These are phyloP conservation scores for Hypsizygus marmoreus DNA, from an alignment of 768 basidiomycete genomes.

Conservation along the genomic window DNA sequence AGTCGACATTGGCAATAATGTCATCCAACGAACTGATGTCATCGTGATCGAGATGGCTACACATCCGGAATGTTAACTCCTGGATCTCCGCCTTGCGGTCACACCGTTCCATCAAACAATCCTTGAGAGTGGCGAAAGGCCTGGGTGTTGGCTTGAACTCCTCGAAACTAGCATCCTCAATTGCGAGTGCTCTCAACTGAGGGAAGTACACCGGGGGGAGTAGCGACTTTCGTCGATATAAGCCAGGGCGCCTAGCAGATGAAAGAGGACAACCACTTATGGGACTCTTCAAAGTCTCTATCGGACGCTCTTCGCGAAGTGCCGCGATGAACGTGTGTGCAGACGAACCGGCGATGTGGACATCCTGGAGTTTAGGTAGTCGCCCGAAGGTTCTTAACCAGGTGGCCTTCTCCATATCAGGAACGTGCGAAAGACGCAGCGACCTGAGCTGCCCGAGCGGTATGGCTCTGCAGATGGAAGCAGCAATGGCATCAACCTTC, in stretches of 20 bases:
- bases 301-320: conserved; percentile 21
- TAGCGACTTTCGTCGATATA: conserved; percentile 12
- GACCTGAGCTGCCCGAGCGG: conserved; percentile 24
- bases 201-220: conserved; percentile 27
- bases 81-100: conserved; percentile 30
- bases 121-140: conserved; percentile 13
- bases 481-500: conserved; percentile 16
- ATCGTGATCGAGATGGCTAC: conserved; percentile 20
- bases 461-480: conserved; percentile 23
- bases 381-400: conserved; percentile 29
- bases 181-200: conserved; percentile 22
- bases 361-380: conserved; percentile 25
- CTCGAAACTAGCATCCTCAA: conserved; percentile 26
- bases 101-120: conserved; percentile 32
- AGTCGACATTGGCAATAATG: conserved; percentile 32
- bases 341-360: conserved; percentile 24
- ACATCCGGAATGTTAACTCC: conserved; percentile 28
- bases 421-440: conserved; percentile 23
- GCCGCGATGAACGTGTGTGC: conserved; percentile 24
- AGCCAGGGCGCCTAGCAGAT: conserved; percentile 12
- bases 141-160: conserved; percentile 5
- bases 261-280: conserved; percentile 12
- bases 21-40: conserved; percentile 27
- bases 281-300: conserved; percentile 10
- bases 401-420: conserved; percentile 16